Conservation (phyloP, 2,329 filamentous ascomycete species). For the Ophiocordyceps unilateralis region DNA sequence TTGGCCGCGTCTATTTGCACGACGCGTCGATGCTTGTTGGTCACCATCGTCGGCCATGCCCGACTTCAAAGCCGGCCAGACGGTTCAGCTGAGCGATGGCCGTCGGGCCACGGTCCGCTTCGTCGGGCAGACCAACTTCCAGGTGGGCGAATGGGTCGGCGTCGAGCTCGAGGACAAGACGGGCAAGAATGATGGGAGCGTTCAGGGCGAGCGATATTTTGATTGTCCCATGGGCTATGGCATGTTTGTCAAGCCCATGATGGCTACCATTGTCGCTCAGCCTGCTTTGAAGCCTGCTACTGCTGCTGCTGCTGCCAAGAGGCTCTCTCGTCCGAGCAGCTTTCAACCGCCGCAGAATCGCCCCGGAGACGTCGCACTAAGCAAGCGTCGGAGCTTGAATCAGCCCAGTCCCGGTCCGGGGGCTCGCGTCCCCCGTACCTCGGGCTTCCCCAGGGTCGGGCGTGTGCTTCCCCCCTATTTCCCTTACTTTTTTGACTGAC, state of each 20-base stretch:
- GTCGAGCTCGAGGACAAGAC: conserved; percentile 67
- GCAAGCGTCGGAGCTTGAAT: conserved; percentile 52
- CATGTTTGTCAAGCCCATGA: conserved; percentile 71
- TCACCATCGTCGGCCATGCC: conserved; percentile 26
- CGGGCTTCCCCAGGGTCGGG: conserved; percentile 39
- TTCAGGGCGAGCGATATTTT: conserved; percentile 79
- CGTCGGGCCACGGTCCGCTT: conserved; percentile 66
- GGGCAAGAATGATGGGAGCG: conserved; percentile 89
- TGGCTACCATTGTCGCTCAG: conserved; percentile 42
- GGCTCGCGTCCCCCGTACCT: conserved; percentile 34
- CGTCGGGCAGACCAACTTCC: conserved; percentile 63
- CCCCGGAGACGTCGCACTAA: conserved; percentile 31
- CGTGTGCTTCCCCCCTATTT: too few relatives aligned
- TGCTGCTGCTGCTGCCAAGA: neutral
- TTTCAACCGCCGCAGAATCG: conserved; percentile 22
- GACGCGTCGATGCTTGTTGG: neutral
- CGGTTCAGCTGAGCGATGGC: conserved; percentile 63
- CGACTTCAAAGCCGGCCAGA: conserved; percentile 49
- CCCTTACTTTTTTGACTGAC: neutral
- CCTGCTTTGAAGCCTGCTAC: conserved; percentile 20
- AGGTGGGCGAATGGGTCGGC: conserved; percentile 72
- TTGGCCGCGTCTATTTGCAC: conserved; percentile 1
- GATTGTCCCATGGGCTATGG: conserved; percentile 58
- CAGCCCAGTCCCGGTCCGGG: conserved; percentile 56
- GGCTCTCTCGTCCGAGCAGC: conserved; percentile 28